Base-by-base conservation (phyloP, 257 asterid species). In the Solanum boliviense region DNA sequence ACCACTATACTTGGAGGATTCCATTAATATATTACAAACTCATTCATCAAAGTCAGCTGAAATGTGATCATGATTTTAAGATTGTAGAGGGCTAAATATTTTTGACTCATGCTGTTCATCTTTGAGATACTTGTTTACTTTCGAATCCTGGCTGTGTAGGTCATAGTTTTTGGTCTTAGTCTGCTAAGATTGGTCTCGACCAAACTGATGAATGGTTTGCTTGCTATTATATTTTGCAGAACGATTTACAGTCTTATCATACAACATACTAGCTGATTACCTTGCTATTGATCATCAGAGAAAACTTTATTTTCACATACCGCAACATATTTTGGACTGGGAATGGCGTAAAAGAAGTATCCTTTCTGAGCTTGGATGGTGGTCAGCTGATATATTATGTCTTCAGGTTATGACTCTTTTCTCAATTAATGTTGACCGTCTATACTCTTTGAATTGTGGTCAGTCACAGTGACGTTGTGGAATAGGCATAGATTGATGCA, bases 371-470 rank as follows among this genome's bases (percentile, higher is more conserved):
- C 97, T 97, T 91, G 98, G 98, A 89, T 94, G 96, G 72, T 97
- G 99, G 99, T 95, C 99, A 86, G 94, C 99, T 89, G 98, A 97
- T 91, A 93, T 97, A 92, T 87, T 95, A 88, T 97, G 99, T 89
- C 91, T 97, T 38, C 99, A 97, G 99, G 99, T 97, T 87, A 86
- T 72, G 70, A 81, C 56, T 25, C 23, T 27, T 88, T 74, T 76
- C 83, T 60, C 86, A 23, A 83, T 87, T 81, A 79, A 81, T 81
- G 6, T 46, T 81, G 70, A n/a, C 82, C 25, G 9, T 81, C 85
- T 44, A 81, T 25, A 27, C 25, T 16, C 85, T 15, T 79, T 25
- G 13, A 78, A 15, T 78, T 41, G 36, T 41, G 38, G 84, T 78
- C 84, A 44, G 44, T 41, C 34, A 78, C 27, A 46, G 3, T 81